These are phyloP conservation scores for Spatholobus suberectus DNA, from an alignment of 306 rosid genomes.

Conservation along the genomic window DNA sequence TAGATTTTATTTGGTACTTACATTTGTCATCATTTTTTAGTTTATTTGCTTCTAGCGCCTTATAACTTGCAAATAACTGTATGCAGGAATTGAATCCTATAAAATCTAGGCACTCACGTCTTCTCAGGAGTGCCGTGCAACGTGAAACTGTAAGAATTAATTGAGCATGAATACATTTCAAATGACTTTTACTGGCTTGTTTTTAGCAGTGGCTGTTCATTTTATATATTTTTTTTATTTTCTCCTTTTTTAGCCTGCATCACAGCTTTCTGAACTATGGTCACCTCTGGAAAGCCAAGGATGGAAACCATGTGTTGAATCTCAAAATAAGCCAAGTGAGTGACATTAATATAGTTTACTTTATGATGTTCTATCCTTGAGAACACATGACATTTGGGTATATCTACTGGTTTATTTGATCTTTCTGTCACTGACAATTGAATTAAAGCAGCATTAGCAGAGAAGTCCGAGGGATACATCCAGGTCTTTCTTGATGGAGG, in stretches of 20 bases:
- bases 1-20: neutral
- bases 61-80: slow-evolving; percentile 31
- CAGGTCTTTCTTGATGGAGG: slow-evolving; percentile 99
- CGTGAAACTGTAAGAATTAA: slow-evolving; percentile 71
- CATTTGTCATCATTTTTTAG: neutral
- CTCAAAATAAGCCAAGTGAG: slow-evolving; percentile 66
- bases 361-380: slow-evolving; percentile 2
- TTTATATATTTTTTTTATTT: slow-evolving; percentile 11
- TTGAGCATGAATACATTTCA: slow-evolving; percentile 39
- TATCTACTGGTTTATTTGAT: slow-evolving; percentile 23
- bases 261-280: slow-evolving; percentile 75
- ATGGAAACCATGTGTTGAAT: slow-evolving; percentile 69
- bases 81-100: slow-evolving; percentile 76
- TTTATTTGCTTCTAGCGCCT: neutral
- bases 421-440: slow-evolving; percentile 29
- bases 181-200: slow-evolving; percentile 14
- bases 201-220: slow-evolving; percentile 1
- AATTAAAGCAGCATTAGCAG: slow-evolving; percentile 74
- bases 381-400: slow-evolving; percentile 8
- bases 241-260: slow-evolving; percentile 56
- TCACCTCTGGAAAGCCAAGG: slow-evolving; percentile 69
- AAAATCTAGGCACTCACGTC: slow-evolving; percentile 83
- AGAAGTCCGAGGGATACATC: slow-evolving; percentile 78
- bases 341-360: slow-evolving; percentile 17
- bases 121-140: slow-evolving; percentile 83